Conservation (phyloP, 176 grass and related monocot genomes). For the Triticum aestivum region IWGSC_CS_RefSeq_v2.1 NC_057797.1:538480390-538480889, state of each 20-base stretch:
- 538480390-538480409: conserved; percentile 4
- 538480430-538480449: neutral
- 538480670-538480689: neutral
- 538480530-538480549: conserved; percentile 49
- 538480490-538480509: conserved; percentile 77
- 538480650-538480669: neutral
- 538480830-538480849: neutral
- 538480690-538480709: neutral
- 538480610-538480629: neutral
- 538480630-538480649: conserved; percentile 1
- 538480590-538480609: neutral
- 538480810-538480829: conserved; percentile 13
- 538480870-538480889: neutral
- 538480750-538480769: neutral
- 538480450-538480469: conserved; percentile 42
- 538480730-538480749: neutral
- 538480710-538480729: neutral
- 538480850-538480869: neutral
- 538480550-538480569: conserved; percentile 65
- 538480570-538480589: conserved; percentile 18
- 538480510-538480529: conserved; percentile 67
- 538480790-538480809: neutral
- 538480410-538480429: neutral
- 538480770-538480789: neutral
- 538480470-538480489: conserved; percentile 55